Evolutionary conservation across 805 yeast species (phyloP), one percentile per base, ranked within the genome.

Genomic region (Pichia gijzeniarum): DNA sequence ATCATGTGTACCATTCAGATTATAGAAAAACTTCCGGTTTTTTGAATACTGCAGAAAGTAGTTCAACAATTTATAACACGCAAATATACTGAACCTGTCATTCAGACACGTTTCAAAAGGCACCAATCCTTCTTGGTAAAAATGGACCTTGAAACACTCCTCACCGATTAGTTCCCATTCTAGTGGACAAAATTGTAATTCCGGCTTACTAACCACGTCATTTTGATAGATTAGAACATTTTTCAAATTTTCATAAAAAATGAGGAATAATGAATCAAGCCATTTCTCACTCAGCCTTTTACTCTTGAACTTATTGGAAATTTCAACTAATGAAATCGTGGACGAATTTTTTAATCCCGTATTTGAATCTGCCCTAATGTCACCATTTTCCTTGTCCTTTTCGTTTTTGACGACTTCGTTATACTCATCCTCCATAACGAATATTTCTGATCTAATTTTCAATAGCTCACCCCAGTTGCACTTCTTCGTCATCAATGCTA

Each of bases 401-500:
- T 54, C 54, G 18, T 45, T 48, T 27, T 52, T 48, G 18, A 52
- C 45, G n/a, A 51, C 44, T 37, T 55, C 56, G 40, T 61, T 52
- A 53, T 79, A 79, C 57, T 85, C 91, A 35, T 75, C 79, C 56
- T 80, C 86, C 89, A 91, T 91, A 9, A 87, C 78, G 64, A 91
- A 91, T 0, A 85, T 80, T 17, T 71, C 67, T 1, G 89, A 78
- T 48, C 96, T 77, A 33, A 81, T 57, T 46, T 70, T 68, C 52
- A 90, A 70, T 31, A 88, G 62, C 31, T 73, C 76, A 53, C 86
- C 87, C 99, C 99, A 91, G 4, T 96, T 96, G 35, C 81, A 68
- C 20, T 72, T 65, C 17, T 81, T 73, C 3, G 81, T 78, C 52
- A 93, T 74, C 8, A 78, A 69, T 4, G 95, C 79, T 46, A 91